Evolutionary conservation across 257 asterid species (phyloP), one percentile per base, ranked within the genome.

Genomic region (Linderniella brevidens): DNA sequence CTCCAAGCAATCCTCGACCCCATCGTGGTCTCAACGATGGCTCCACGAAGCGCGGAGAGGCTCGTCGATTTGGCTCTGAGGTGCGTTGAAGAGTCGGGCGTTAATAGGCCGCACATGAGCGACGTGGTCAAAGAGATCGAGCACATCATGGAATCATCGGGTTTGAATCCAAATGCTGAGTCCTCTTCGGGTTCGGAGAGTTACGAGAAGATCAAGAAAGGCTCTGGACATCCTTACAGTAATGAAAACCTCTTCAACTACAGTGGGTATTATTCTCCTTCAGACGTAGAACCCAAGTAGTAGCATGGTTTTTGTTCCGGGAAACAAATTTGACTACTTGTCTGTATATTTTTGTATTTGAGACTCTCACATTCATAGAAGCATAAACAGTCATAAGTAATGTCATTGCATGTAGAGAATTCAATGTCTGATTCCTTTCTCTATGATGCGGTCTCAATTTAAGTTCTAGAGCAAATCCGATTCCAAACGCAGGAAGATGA

Each of bases 111-210:
- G 11, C 8, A 73, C 25, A 86, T 86, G 96, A 68, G 78, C 12
- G 86, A 76, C 42, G 96, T 76, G 69, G 92, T 69, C 14, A 86
- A 78, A 52, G 94, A 72, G 66, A 72, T 86, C 1, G 96, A 86
- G 55, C 55, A 0, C 18, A 72, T 71, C 39, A 81, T 86, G 94
- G 84, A 70, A 55, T 13, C 68, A 46, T 71, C 58, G 1, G 94
- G 96, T 4, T 11, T 76, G 64, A 82, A 82, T 60, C 96, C 96
- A 5, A 64, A 81, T 49, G 62, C 68, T 5, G 92, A 82, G 40
- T 86, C 96, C 9, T 77, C 96, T 17, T 37, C 92, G 39, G 72
- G 83, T 41, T 79, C 96, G 32, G 83, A 75, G 29, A 82, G 63
- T 52, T 68, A 82, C 49, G 86, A 72, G 48, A 85, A 58, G 16